Evolutionary conservation across 2,329 filamentous ascomycete species (phyloP), one percentile per base, ranked within the genome.

Genomic region (Tolypocladium tundrense): DNA sequence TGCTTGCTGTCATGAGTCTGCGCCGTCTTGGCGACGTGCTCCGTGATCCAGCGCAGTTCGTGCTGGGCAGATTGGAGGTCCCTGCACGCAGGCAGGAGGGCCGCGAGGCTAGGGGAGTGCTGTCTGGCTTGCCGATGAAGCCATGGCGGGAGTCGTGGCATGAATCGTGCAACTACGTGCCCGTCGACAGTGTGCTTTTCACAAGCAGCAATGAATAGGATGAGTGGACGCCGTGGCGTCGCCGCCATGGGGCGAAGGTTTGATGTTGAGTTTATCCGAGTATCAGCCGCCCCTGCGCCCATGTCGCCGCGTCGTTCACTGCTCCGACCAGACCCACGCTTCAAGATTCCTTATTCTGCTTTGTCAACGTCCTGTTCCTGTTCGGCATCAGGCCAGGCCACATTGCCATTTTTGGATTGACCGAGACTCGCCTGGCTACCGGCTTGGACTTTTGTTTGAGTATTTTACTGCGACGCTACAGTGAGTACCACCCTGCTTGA

Each of bases 41-140:
- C 79, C 55, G 75, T 77, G 56, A 93, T 81, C 89, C 88, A 93
- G 66, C 87, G 80, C 55, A 91, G 75, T 74, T 93, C 88, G 66
- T 84, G 85, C 57, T 76, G 75, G 7, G 88, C 85, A 4, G 85
- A 84, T n/a, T 70, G 67, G 2, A 91, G 67, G 64, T 84, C 80
- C 60, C 86, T 79, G 63, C 87, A 88, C 10, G 79, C 79, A 16
- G 79, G 82, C 1, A 93, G 79, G 5, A 93, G 79, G 2, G 77
- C 69, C 9, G 83, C 77, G 6, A 88, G 76, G 54, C 85, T 72
- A 1, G 80, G 76, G 21, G 84, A 83, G 63, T 81, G 75, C 10
- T 70, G 68, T 61, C 73, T 73, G 59, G 86, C 86, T 64, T 72
- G 75, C 61, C 78, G 76, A 60, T 88, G 70, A 53, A 87, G 74